These are phyloP conservation scores for Ustilago tritici DNA, from an alignment of 1,284 basidiomycete genomes.

Conservation along the genomic window DNA sequence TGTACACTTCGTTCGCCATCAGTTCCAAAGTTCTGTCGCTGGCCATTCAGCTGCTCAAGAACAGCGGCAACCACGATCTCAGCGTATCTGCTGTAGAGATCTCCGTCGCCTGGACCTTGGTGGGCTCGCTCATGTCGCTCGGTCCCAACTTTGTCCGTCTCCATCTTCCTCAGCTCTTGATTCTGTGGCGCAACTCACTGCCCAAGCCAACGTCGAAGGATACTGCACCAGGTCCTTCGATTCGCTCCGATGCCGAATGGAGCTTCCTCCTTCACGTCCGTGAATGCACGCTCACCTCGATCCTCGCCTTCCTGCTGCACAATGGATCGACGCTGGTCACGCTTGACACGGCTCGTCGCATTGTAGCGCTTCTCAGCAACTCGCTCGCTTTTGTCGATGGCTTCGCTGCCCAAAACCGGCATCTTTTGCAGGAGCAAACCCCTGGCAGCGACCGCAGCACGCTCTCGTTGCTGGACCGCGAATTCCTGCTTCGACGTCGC, in stretches of 20 bases:
- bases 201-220: constrained; percentile 92
- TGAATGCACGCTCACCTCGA: constrained; percentile 88
- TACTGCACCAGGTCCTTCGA: constrained; percentile 76
- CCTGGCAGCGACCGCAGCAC: constrained; percentile 68
- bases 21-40: constrained; percentile 90
- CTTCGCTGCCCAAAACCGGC: constrained; percentile 71
- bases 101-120: constrained; percentile 92
- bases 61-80: constrained; percentile 89
- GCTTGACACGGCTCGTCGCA: constrained; percentile 87
- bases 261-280: constrained; percentile 89
- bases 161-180: constrained; percentile 89
- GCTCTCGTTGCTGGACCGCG: constrained; percentile 80
- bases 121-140: constrained; percentile 89
- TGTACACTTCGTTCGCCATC: constrained; percentile 95
- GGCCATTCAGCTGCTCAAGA: constrained; percentile 88
- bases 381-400: constrained; percentile 86
- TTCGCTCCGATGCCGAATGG: constrained; percentile 78
- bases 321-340: constrained; percentile 79
- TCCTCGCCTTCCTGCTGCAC: constrained; percentile 86
- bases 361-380: constrained; percentile 87
- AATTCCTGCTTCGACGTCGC: constrained; percentile 84
- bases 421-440: constrained; percentile 50
- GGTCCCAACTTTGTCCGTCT: constrained; percentile 92
- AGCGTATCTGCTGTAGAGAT: constrained; percentile 85
- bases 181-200: constrained; percentile 95